Conservation (phyloP, 805 yeast species). For the Yamadazyma akitaensis region DNA sequence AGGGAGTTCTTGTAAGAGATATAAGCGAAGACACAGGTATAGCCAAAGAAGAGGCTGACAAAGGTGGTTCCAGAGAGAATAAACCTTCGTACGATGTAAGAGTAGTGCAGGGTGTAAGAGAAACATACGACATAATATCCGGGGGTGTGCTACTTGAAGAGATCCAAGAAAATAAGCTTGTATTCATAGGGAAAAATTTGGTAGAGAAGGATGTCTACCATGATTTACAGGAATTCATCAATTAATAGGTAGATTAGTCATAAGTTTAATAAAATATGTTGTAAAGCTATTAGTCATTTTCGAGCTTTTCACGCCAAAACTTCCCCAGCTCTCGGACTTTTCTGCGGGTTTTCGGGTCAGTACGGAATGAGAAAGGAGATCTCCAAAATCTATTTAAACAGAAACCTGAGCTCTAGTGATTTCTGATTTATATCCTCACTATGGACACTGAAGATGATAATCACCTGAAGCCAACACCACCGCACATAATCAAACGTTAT, state of each 20-base stretch:
- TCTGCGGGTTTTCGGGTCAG: too few relatives aligned
- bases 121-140: constrained; percentile 77
- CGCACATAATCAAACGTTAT: neutral
- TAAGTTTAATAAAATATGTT: too few relatives aligned
- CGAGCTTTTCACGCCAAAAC: too few relatives aligned
- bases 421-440: too few relatives aligned
- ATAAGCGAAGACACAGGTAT: neutral
- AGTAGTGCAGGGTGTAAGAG: constrained; percentile 89
- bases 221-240: neutral
- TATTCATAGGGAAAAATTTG: constrained; percentile 71
- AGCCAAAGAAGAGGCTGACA: too few relatives aligned
- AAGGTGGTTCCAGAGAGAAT: too few relatives aligned
- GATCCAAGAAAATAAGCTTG: constrained; percentile 51
- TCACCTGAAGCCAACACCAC: neutral
- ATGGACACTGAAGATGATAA: neutral
- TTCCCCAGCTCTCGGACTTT: too few relatives aligned
- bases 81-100: constrained; percentile 28
- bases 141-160: constrained; percentile 36
- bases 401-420: neutral
- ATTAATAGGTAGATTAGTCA: neutral
- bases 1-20: constrained; percentile 60
- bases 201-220: constrained; percentile 21
- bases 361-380: too few relatives aligned
- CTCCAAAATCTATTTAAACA: neutral
- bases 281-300: too few relatives aligned